Conservation (phyloP, 192 early-diverging fungal genomes). For the Entomortierella chlamydospora region DNA sequence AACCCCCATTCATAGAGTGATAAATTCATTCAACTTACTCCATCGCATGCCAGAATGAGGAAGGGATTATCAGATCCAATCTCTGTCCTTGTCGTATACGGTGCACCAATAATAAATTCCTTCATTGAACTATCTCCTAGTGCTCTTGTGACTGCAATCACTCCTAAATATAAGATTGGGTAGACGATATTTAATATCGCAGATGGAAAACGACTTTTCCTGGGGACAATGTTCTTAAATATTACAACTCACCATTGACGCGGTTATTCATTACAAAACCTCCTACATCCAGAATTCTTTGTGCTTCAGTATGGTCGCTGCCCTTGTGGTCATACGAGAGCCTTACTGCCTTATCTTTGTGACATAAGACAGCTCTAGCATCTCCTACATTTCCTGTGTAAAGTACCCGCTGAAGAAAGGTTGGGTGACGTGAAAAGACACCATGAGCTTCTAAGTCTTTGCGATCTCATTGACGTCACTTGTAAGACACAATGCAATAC, state of each 20-base stretch:
- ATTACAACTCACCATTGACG: constrained; percentile 81
- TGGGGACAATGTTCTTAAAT: neutral
- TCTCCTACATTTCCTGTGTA: constrained; percentile 98
- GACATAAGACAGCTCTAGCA: constrained; percentile 93
- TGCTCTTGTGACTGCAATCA: constrained; percentile 95
- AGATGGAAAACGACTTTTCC: too few species aligned
- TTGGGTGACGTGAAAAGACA: neutral
- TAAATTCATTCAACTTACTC: constrained; percentile 66
- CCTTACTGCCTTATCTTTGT: constrained; percentile 82
- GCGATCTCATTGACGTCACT: neutral
- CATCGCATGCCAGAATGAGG: constrained; percentile 97
- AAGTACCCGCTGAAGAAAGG: constrained; percentile 71
- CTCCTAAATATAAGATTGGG: constrained; percentile 71
- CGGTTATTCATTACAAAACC: constrained; percentile 98
- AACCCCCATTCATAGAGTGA: neutral
- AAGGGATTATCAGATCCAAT: constrained; percentile 79
- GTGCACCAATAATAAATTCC: constrained; percentile 94
- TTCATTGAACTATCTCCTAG: constrained; percentile 97
- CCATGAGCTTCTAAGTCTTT: neutral
- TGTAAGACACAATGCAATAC: constrained; percentile 1
- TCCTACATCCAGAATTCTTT: constrained; percentile 91
- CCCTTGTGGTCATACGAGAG: constrained; percentile 99
- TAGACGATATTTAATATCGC: too few species aligned
- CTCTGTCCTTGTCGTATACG: constrained; percentile 94
- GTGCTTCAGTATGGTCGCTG: constrained; percentile 88